These are phyloP conservation scores for Turnera subulata DNA, from an alignment of 345 rosid genomes.

Conservation along the genomic window DNA sequence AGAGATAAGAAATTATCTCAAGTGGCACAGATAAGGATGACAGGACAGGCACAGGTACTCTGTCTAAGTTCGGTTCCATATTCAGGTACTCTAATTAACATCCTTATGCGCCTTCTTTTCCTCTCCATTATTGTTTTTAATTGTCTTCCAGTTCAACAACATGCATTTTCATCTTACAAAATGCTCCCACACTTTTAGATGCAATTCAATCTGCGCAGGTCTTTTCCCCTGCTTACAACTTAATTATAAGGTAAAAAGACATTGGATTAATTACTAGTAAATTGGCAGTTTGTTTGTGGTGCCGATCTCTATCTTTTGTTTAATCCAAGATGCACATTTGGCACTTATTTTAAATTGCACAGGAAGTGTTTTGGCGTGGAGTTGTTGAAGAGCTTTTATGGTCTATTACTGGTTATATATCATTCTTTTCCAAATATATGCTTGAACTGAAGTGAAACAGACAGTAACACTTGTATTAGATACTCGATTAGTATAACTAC, in stretches of 20 bases:
- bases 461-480: too few relatives aligned
- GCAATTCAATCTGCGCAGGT: conserved; percentile 68
- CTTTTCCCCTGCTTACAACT: conserved; percentile 74
- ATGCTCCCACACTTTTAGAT: conserved; percentile 33
- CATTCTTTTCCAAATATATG: too few relatives aligned
- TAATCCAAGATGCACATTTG: not conserved
- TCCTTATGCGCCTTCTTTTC: conserved; percentile 1
- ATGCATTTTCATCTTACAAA: not conserved
- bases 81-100: not conserved
- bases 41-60: conserved; percentile 66
- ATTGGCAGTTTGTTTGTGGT: conserved; percentile 45
- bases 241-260: conserved; percentile 40
- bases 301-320: not conserved
- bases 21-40: conserved; percentile 41
- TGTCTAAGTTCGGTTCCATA: conserved; percentile 72
- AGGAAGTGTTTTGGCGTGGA: conserved; percentile 98
- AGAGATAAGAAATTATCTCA: conserved; percentile 52
- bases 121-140: not conserved
- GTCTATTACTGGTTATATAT: conserved; percentile 88
- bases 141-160: not conserved
- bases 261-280: conserved; percentile 45
- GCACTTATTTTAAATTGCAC: conserved; percentile 9
- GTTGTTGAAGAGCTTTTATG: conserved; percentile 89
- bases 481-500: too few relatives aligned
- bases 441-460: too few relatives aligned